Conservation (phyloP, 2,329 filamentous ascomycete genomes). For the Claviceps purpurea region DNA sequence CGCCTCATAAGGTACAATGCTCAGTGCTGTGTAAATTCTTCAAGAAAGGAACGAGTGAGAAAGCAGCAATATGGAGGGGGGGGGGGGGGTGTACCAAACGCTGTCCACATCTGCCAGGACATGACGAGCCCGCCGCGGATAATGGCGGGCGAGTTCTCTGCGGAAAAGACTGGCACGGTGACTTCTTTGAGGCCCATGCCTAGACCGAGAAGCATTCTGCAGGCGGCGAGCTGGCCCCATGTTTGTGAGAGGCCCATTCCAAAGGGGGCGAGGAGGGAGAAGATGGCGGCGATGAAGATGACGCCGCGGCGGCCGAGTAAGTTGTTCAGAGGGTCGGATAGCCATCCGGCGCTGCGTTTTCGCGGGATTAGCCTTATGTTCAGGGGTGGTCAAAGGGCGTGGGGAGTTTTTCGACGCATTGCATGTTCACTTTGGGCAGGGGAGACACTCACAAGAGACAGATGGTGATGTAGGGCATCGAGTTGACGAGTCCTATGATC, state of each 20-base stretch:
- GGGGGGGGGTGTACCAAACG: background rate
- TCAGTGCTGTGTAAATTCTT: too few relatives aligned
- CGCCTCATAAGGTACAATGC: too few relatives aligned
- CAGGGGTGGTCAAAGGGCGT: background rate
- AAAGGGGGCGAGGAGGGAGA: slow-evolving; percentile 48
- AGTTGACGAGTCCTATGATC: slow-evolving; percentile 49
- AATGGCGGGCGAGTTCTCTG: slow-evolving; percentile 37
- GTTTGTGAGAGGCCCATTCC: slow-evolving; percentile 44
- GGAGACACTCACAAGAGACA: slow-evolving; percentile 24
- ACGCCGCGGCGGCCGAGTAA: slow-evolving; percentile 46
- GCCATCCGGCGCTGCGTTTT: slow-evolving; percentile 36
- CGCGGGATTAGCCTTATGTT: background rate
- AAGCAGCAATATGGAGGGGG: background rate
- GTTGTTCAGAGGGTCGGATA: slow-evolving; percentile 49
- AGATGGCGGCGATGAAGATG: slow-evolving; percentile 49
- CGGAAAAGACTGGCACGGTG: slow-evolving; percentile 39
- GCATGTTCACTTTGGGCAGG: background rate
- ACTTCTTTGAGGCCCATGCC: slow-evolving; percentile 43
- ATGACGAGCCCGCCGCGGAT: slow-evolving; percentile 41
- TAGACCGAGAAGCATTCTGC: slow-evolving; percentile 37
- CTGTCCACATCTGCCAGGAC: slow-evolving; percentile 37
- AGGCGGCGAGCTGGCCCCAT: slow-evolving; percentile 44
- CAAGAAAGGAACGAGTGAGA: too few relatives aligned
- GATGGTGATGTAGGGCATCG: slow-evolving; percentile 29
- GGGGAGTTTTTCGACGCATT: too few relatives aligned